Evolutionary conservation across 2,329 filamentous ascomycete genomes (phyloP).

Genomic region (Dothistroma septosporum): DNA sequence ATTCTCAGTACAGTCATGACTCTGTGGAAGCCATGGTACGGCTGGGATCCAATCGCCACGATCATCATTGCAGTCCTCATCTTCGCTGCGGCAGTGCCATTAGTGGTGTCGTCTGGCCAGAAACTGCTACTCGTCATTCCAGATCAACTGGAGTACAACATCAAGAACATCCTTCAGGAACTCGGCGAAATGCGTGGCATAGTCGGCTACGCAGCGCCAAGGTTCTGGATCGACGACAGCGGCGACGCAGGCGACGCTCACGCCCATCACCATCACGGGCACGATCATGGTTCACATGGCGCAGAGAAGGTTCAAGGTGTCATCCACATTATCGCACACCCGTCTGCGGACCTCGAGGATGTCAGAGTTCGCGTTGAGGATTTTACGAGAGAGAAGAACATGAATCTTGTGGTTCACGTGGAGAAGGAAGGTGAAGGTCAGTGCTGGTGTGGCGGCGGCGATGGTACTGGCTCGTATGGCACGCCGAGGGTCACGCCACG

Average conservation of each 20-base stretch:
- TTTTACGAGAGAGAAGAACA: slow-evolving; percentile 65
- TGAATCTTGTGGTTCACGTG: slow-evolving; percentile 83
- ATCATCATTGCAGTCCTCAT: slow-evolving; percentile 92
- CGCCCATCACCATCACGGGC: slow-evolving; percentile 44
- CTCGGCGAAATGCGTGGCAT: slow-evolving; percentile 80
- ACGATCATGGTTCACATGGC: slow-evolving; percentile 21
- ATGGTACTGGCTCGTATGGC: slow-evolving; percentile 1
- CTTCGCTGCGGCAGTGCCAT: slow-evolving; percentile 82
- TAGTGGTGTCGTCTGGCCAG: slow-evolving; percentile 79
- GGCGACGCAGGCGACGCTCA: slow-evolving; percentile 36
- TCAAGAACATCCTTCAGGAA: slow-evolving; percentile 80
- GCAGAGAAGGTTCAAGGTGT: slow-evolving; percentile 65
- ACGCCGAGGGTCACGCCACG: not conserved
- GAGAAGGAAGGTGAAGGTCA: slow-evolving; percentile 73
- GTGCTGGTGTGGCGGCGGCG: slow-evolving; percentile 57
- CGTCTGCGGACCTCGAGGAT: slow-evolving; percentile 71
- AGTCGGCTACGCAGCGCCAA: slow-evolving; percentile 76
- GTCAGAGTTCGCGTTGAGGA: slow-evolving; percentile 71
- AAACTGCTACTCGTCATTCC: slow-evolving; percentile 80
- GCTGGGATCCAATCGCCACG: slow-evolving; percentile 91
- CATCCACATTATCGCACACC: slow-evolving; percentile 76
- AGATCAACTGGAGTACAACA: slow-evolving; percentile 77
- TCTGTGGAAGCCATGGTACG: slow-evolving; percentile 81
- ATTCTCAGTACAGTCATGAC: slow-evolving; percentile 88
- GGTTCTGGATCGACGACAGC: slow-evolving; percentile 86